Percentiles rank a stretch among this genome's conserved stretches.
Conservation (phyloP, 768 basidiomycete genomes). For the Kwoniella heveanensis region DNA sequence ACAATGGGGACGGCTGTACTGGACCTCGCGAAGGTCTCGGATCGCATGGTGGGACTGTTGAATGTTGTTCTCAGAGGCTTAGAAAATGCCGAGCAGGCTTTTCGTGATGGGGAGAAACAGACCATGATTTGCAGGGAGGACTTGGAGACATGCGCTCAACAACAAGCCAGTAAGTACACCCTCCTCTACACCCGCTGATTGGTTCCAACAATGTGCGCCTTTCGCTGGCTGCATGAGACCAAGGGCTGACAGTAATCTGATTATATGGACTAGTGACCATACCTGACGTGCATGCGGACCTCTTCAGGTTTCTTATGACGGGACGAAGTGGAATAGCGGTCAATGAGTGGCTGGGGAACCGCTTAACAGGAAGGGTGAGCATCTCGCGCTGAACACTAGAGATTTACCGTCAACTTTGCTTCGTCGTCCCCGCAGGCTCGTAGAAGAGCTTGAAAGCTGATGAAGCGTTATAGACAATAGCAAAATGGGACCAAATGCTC, state of each 20-base stretch:
- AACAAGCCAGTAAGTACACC: constrained; percentile 41
- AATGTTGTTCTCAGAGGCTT: constrained; percentile 37
- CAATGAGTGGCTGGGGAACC: constrained; percentile 46
- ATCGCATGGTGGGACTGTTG: constrained; percentile 28
- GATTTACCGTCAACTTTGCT: too few relatives aligned
- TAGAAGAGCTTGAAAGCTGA: constrained; percentile 12
- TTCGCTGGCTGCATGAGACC: neutral
- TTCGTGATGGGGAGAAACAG: constrained; percentile 44
- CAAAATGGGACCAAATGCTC: constrained; percentile 43
- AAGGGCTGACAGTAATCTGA: neutral
- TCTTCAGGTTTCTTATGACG: constrained; percentile 44
- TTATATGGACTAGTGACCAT: constrained; percentile 23
- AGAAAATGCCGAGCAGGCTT: constrained; percentile 30
- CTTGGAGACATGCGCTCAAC: constrained; percentile 42
- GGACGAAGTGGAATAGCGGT: constrained; percentile 39
- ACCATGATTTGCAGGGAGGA: constrained; percentile 50
- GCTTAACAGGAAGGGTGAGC: constrained; percentile 42
- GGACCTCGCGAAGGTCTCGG: constrained; percentile 22
- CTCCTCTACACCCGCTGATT: neutral
- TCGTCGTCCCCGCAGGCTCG: too few relatives aligned
- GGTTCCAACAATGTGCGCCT: neutral
- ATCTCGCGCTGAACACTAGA: constrained; percentile 5
- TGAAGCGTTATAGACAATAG: constrained; percentile 27
- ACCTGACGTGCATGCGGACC: constrained; percentile 41
- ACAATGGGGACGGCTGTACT: neutral